Evolutionary conservation across 2,329 filamentous ascomycete genomes (phyloP).

Genomic region (Aspergillus tanneri): DNA sequence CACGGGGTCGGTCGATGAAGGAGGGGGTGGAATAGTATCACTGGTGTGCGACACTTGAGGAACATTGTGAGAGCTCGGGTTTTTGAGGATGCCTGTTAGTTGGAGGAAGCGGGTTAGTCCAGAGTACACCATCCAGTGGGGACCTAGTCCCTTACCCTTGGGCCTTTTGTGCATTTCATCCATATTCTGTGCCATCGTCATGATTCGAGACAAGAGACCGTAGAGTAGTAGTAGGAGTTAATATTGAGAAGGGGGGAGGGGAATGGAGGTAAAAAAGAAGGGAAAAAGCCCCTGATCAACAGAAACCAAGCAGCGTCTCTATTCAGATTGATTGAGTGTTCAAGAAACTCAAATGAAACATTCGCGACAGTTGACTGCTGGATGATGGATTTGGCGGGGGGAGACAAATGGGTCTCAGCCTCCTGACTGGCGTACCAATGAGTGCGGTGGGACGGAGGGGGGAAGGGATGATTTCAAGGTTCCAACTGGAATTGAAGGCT

Average conservation of each 20-base stretch:
- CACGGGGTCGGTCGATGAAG: constrained; percentile 46
- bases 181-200: constrained; percentile 33
- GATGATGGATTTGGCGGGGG: constrained; percentile 8
- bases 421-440: constrained; percentile 6
- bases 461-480: too few relatives aligned
- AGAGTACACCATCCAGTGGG: background rate
- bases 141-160: constrained; percentile 37
- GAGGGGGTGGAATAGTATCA: constrained; percentile 38
- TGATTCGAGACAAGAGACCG: constrained; percentile 1
- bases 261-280: too few relatives aligned
- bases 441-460: constrained; percentile 2
- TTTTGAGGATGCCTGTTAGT: constrained; percentile 83
- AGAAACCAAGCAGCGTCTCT: too few relatives aligned
- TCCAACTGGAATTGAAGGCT: background rate
- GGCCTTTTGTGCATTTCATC: constrained; percentile 40
- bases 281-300: too few relatives aligned
- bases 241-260: too few relatives aligned
- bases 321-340: too few relatives aligned
- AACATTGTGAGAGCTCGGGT: constrained; percentile 57
- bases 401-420: constrained; percentile 13
- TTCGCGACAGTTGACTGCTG: background rate
- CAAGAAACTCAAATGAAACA: constrained; percentile 2
- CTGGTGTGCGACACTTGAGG: constrained; percentile 58
- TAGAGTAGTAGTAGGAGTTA: background rate
- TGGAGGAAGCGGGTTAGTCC: background rate